Evolutionary conservation across 2,329 filamentous ascomycete genomes (phyloP).

Genomic region (Metarhizium humberi): DNA sequence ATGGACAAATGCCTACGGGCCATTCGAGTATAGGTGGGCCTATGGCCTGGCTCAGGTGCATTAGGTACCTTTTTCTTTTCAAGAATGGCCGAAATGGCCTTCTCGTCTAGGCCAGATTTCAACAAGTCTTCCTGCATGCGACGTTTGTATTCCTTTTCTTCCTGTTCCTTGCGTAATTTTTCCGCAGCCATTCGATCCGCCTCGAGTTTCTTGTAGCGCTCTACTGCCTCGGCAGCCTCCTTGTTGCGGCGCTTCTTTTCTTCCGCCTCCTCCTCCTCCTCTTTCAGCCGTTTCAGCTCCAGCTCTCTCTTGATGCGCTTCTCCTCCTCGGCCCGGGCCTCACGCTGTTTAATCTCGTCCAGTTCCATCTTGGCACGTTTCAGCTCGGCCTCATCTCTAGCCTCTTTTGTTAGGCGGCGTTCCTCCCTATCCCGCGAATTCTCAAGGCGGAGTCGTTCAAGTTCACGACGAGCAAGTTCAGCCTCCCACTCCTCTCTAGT

Average conservation of each 20-base stretch:
- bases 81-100: conserved; percentile 48
- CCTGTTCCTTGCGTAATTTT: conserved; percentile 36
- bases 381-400: conserved; percentile 39
- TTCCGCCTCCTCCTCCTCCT: conserved; percentile 34
- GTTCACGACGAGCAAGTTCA: conserved; percentile 30
- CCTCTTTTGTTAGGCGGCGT: conserved; percentile 28
- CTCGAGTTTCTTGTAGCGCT: conserved; percentile 41
- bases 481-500: conserved; percentile 34
- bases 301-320: conserved; percentile 43
- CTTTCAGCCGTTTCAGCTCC: conserved; percentile 37
- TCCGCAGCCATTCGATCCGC: conserved; percentile 37
- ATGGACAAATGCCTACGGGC: conserved; percentile 50
- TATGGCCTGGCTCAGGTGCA: conserved; percentile 18
- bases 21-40: conserved; percentile 56
- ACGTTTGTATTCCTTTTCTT: conserved; percentile 44
- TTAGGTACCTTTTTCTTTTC: conserved; percentile 42
- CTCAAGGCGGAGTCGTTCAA: conserved; percentile 35
- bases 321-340: conserved; percentile 39
- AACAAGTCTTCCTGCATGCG: conserved; percentile 49
- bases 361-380: conserved; percentile 39
- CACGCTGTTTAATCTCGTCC: conserved; percentile 33
- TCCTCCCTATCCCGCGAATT: conserved; percentile 28
- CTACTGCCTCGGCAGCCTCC: conserved; percentile 37
- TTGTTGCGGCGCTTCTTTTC: conserved; percentile 34
- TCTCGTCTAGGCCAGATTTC: conserved; percentile 49